These are phyloP conservation scores for Dactylellina drechsleri DNA, from an alignment of 2,329 filamentous ascomycete species.

Conservation along the genomic window DNA sequence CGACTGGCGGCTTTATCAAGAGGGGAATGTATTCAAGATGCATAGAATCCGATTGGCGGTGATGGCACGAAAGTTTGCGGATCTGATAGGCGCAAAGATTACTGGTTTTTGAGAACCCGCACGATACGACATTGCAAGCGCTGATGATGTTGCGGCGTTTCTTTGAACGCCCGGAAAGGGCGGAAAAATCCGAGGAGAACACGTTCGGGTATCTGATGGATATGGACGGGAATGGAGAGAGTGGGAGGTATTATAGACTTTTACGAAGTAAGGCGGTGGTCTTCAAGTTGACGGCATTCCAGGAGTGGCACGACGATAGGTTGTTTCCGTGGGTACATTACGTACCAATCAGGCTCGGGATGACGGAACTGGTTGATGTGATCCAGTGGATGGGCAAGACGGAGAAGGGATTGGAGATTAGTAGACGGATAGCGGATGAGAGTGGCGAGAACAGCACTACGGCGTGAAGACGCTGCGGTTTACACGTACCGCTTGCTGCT, in stretches of 20 bases:
- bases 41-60: constrained; percentile 66
- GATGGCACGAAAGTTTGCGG: not conserved
- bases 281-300: constrained; percentile 67
- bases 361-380: constrained; percentile 68
- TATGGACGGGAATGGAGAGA: constrained; percentile 69
- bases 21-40: constrained; percentile 62
- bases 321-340: constrained; percentile 71
- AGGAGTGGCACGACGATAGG: constrained; percentile 70
- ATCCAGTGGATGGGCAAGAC: constrained; percentile 65
- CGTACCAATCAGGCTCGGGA: constrained; percentile 66
- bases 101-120: constrained; percentile 6
- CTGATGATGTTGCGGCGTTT: not conserved
- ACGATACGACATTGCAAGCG: not conserved
- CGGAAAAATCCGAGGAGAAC: constrained; percentile 17
- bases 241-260: constrained; percentile 67
- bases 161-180: constrained; percentile 11
- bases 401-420: constrained; percentile 65
- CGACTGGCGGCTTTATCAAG: constrained; percentile 63
- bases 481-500: constrained; percentile 72
- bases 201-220: constrained; percentile 62
- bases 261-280: constrained; percentile 65
- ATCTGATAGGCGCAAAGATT: constrained; percentile 30
- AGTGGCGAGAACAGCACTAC: constrained; percentile 68
- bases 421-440: constrained; percentile 66
- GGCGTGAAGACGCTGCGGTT: constrained; percentile 69